Percentiles rank a stretch among this genome's conserved stretches.
phyloP scores from a whole-genome alignment of 768 basidiomycete genomes.

The Phanerodontia chrysosporium region DNA sequence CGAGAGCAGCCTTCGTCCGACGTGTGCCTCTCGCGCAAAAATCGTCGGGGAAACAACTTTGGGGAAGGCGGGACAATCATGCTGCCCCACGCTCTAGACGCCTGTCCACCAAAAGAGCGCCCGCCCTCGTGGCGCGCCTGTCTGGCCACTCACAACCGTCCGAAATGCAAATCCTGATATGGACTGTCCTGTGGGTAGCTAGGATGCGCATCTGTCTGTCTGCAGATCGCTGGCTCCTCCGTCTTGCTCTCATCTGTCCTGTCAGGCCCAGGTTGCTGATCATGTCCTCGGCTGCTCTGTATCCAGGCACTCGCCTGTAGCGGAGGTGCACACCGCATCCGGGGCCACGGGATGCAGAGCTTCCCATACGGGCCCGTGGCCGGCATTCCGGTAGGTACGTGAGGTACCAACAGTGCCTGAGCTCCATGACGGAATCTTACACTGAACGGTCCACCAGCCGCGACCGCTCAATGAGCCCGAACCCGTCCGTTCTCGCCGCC shows the following conservation, averaged over 20 bases:
- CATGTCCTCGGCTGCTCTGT: too few relatives aligned
- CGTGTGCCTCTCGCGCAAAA: neutral
- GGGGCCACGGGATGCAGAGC: neutral
- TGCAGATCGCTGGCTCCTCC: too few relatives aligned
- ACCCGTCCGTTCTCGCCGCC: neutral
- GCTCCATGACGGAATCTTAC: neutral
- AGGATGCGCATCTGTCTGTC: neutral
- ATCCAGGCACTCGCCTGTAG: too few relatives aligned
- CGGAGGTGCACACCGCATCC: too few relatives aligned
- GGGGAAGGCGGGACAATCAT: neutral
- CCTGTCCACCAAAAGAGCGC: neutral
- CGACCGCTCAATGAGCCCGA: neutral
- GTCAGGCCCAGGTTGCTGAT: too few relatives aligned
- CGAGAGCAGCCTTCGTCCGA: neutral
- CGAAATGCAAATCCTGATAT: neutral
- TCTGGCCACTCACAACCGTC: neutral
- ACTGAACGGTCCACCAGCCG: neutral
- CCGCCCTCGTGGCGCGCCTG: neutral
- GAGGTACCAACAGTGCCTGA: neutral
- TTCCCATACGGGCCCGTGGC: neutral
- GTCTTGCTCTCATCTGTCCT: too few relatives aligned
- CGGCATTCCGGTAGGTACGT: neutral
- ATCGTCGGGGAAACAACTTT: neutral
- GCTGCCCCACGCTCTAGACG: neutral
- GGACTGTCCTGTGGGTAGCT: neutral